A percentile compares a stretch with the other conserved stretches of the same genome.
These are phyloP conservation scores for Naganishia friedmannii DNA, from an alignment of 768 basidiomycete genomes.

Conservation along the genomic window DNA sequence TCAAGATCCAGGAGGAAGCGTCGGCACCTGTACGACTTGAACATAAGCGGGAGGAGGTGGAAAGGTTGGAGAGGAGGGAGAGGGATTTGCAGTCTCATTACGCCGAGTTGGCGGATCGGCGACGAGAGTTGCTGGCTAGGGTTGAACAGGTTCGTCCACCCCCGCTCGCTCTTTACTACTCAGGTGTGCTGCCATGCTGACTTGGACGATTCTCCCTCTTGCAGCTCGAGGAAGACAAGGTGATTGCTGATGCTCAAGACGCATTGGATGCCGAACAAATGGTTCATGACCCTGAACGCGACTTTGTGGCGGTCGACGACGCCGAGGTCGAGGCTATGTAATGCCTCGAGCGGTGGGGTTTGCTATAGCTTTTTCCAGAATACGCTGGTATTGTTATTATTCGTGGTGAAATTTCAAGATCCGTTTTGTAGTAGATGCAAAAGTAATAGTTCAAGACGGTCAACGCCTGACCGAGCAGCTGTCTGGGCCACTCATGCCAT, in stretches of 20 bases:
- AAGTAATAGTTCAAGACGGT: background rate
- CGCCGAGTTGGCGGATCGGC: conserved; percentile 72
- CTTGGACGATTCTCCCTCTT: background rate
- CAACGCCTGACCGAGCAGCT: too few species aligned
- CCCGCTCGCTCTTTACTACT: background rate
- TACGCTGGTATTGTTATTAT: background rate
- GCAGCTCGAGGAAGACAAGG: conserved; percentile 68
- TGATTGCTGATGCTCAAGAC: conserved; percentile 49
- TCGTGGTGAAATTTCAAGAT: background rate
- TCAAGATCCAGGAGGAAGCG: conserved; percentile 69
- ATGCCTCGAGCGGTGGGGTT: too few species aligned
- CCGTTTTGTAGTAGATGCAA: background rate
- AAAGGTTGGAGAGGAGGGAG: conserved; percentile 72
- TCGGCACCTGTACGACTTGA: conserved; percentile 75
- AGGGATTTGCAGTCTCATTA: conserved; percentile 74
- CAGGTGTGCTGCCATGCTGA: background rate
- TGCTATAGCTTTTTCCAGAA: background rate
- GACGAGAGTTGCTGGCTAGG: conserved; percentile 42
- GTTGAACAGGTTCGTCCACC: conserved; percentile 46
- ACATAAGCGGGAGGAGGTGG: conserved; percentile 82
- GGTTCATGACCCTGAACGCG: conserved; percentile 33
- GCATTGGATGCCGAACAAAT: conserved; percentile 49
- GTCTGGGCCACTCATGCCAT: too few species aligned
- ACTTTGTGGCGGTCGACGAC: conserved; percentile 32
- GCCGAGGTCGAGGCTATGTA: conserved; percentile 40